phyloP scores from a whole-genome alignment of 2,329 filamentous ascomycete genomes.

The Reticulascus tulasneorum region DNA sequence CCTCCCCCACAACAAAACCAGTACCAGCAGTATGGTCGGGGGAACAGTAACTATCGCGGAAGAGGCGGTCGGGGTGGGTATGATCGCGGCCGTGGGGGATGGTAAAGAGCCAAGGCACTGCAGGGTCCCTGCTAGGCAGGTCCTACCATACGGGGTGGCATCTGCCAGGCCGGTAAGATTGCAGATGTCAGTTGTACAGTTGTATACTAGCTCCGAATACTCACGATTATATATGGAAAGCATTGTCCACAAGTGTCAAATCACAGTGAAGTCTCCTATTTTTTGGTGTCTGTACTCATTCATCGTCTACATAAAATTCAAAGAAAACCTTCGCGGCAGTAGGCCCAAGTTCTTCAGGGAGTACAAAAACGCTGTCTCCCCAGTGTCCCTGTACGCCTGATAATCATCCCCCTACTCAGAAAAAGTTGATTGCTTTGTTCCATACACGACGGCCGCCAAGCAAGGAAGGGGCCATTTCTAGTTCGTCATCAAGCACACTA shows the following conservation, averaged over 20 bases:
- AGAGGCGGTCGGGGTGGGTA: slow-evolving; percentile 11
- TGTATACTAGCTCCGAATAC: too few relatives aligned
- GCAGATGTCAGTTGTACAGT: too few relatives aligned
- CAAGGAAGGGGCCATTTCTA: too few relatives aligned
- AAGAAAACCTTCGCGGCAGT: slow-evolving; percentile 3
- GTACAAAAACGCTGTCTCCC: slow-evolving; percentile 7
- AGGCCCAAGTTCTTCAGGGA: neutral
- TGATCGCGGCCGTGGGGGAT: slow-evolving; percentile 10
- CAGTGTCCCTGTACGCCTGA: slow-evolving; percentile 8
- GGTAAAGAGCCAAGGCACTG: too few relatives aligned
- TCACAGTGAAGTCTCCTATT: too few relatives aligned
- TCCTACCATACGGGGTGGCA: too few relatives aligned
- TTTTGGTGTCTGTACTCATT: slow-evolving; percentile 14
- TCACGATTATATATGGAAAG: too few relatives aligned
- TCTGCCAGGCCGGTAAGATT: too few relatives aligned
- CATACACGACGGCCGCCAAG: too few relatives aligned
- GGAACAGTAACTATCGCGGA: slow-evolving; percentile 7
- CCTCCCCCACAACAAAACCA: slow-evolving; percentile 3
- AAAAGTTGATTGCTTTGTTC: too few relatives aligned
- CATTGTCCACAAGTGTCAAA: slow-evolving; percentile 10
- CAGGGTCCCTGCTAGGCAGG: too few relatives aligned
- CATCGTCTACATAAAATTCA: slow-evolving; percentile 14
- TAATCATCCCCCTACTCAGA: neutral
- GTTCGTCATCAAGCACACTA: too few relatives aligned
- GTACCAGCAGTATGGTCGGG: slow-evolving; percentile 10